These are phyloP conservation scores for Chondrus crispus DNA, from an alignment of 23 red algal species.

Conservation along the genomic window DNA sequence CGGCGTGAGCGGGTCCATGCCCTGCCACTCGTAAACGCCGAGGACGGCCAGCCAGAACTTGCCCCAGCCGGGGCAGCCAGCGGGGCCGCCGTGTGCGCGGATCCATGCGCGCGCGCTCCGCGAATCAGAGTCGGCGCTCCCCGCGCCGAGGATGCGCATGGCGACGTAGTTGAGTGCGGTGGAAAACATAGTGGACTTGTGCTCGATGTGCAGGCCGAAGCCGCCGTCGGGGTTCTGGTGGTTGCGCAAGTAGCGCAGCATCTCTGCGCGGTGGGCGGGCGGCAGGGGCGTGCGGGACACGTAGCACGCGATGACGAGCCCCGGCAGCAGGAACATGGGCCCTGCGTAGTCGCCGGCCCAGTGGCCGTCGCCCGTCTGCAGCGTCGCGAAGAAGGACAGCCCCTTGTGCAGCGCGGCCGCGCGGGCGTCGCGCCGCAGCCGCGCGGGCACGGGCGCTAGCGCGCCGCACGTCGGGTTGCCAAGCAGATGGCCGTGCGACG, in stretches of 20 bases:
- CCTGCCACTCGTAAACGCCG: conserved; percentile 86
- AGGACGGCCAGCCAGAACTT: conserved; percentile 97
- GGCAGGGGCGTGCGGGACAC: conserved; percentile 66
- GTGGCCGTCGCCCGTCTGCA: conserved; percentile 94
- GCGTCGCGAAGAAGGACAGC: conserved; percentile 55
- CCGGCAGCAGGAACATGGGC: conserved; percentile 96
- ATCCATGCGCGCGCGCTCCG: conserved; percentile 74
- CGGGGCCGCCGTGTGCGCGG: conserved; percentile 75
- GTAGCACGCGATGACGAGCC: conserved; percentile 85
- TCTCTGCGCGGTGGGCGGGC: conserved; percentile 39
- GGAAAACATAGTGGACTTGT: conserved; percentile 86
- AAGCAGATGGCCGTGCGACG: conserved; percentile 22
- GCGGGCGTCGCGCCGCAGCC: background rate
- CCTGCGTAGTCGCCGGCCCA: conserved; percentile 98
- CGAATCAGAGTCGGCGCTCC: conserved; percentile 42
- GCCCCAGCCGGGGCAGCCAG: conserved; percentile 89
- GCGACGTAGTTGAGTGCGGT: conserved; percentile 89
- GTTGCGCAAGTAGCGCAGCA: conserved; percentile 87
- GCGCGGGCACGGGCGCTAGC: conserved; percentile 31
- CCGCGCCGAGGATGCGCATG: conserved; percentile 80
- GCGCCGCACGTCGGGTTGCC: conserved; percentile 29
- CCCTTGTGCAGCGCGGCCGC: conserved; percentile 36
- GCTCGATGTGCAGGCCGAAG: conserved; percentile 96
- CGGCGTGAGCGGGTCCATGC: conserved; percentile 92
- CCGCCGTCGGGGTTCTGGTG: conserved; percentile 91